phyloP scores from a whole-genome alignment of 164 flowering plant species.

The Magnolia officinalis region DNA sequence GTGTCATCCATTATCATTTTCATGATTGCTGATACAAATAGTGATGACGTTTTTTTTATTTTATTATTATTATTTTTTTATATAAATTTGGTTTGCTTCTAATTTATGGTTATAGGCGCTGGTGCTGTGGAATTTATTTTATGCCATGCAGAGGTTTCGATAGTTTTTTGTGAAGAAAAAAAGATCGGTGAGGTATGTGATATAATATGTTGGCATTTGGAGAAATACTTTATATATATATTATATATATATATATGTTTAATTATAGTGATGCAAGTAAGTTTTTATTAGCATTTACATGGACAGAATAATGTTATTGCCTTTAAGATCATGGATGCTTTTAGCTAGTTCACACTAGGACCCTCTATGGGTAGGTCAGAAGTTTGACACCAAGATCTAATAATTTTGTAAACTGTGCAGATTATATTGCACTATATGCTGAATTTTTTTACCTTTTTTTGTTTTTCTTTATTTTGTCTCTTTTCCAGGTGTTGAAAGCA shows the following conservation, averaged over 20 bases:
- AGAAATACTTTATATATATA: background rate
- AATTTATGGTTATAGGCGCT: slow-evolving; percentile 56
- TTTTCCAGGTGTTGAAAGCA: slow-evolving; percentile 74
- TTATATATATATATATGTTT: too few species aligned
- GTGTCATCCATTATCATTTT: background rate
- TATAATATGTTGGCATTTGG: background rate
- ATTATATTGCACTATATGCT: background rate
- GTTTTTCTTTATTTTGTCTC: background rate
- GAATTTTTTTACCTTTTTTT: background rate
- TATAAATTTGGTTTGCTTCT: background rate
- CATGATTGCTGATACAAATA: background rate
- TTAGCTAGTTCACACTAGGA: background rate
- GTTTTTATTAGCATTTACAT: background rate
- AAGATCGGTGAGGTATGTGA: slow-evolving; percentile 74
- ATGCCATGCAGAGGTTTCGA: slow-evolving; percentile 80
- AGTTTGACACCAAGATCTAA: background rate
- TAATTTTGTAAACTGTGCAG: too few species aligned
- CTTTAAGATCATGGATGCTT: background rate
- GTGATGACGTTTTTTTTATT: background rate
- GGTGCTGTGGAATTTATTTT: slow-evolving; percentile 93
- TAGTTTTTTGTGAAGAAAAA: slow-evolving; percentile 80
- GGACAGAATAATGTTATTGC: too few species aligned
- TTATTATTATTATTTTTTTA: background rate
- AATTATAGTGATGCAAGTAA: too few species aligned
- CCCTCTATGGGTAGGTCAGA: background rate